phyloP scores from a whole-genome alignment of 163 green algal genomes.

The Coccomyxa subellipsoidea region DNA sequence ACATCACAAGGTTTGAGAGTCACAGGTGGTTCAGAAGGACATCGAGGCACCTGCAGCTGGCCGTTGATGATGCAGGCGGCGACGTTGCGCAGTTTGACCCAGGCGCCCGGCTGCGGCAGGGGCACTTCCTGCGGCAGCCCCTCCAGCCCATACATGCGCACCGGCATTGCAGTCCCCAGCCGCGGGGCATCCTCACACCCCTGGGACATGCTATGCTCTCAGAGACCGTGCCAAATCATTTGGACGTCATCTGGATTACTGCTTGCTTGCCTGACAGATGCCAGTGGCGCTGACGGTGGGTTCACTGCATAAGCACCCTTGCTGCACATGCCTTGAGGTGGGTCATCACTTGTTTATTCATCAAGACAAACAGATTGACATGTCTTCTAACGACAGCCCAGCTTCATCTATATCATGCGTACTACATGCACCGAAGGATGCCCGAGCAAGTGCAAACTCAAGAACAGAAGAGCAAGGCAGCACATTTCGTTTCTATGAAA shows the following conservation, averaged over 20 bases:
- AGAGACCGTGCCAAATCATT: neutral
- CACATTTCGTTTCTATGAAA: no score
- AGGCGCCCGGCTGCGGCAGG: constrained; percentile 6
- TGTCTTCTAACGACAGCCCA: no score
- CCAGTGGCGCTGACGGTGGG: neutral
- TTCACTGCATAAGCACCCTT: neutral
- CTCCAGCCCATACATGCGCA: neutral
- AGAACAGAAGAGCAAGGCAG: neutral
- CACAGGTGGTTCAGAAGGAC: neutral
- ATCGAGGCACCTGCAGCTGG: constrained; percentile 8
- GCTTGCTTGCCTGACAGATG: neutral
- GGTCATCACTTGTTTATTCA: no score
- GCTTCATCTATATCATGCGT: no score
- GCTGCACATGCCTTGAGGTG: no score
- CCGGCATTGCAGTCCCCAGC: neutral
- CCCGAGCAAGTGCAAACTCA: no score
- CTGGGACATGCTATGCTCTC: neutral
- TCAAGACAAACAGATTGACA: no score
- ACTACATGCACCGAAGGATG: no score
- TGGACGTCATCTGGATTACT: neutral
- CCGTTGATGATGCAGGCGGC: neutral
- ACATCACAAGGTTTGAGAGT: neutral
- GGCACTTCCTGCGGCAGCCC: neutral
- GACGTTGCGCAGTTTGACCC: constrained; percentile 17
- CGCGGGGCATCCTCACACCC: neutral